phyloP scores from a whole-genome alignment of 805 yeast genomes.

The Nakazawaea ambrosiae region DNA sequence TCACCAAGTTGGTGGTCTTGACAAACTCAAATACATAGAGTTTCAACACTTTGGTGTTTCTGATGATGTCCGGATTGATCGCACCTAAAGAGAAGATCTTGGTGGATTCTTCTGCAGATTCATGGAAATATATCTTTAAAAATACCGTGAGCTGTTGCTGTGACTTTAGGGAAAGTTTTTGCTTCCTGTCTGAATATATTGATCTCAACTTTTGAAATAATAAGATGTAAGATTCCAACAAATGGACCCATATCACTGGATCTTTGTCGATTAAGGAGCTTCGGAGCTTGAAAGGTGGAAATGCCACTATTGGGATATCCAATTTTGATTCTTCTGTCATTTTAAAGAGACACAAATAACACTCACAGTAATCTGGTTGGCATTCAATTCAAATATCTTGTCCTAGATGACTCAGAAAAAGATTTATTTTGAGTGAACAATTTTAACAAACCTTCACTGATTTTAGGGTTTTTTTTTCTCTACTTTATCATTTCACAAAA shows the following conservation, averaged over 20 bases:
- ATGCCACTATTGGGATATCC: slow-evolving; percentile 55
- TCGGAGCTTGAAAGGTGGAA: slow-evolving; percentile 68
- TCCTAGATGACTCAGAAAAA: too few relatives aligned
- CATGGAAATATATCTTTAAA: slow-evolving; percentile 49
- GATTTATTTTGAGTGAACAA: too few relatives aligned
- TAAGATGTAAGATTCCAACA: slow-evolving; percentile 55
- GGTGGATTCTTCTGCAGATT: slow-evolving; percentile 53
- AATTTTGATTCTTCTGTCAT: slow-evolving; percentile 12
- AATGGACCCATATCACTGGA: slow-evolving; percentile 78
- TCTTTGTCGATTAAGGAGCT: slow-evolving; percentile 77
- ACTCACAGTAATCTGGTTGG: too few relatives aligned
- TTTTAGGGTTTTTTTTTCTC: too few relatives aligned
- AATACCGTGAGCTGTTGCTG: slow-evolving; percentile 53
- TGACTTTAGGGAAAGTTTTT: slow-evolving; percentile 41
- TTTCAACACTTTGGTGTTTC: slow-evolving; percentile 42
- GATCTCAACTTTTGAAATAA: slow-evolving; percentile 40
- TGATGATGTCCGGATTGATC: slow-evolving; percentile 59
- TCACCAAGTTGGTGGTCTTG: slow-evolving; percentile 44
- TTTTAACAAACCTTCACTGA: too few relatives aligned
- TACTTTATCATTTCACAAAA: too few relatives aligned
- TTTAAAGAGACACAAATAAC: too few relatives aligned
- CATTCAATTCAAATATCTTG: too few relatives aligned
- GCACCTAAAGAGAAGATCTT: slow-evolving; percentile 65
- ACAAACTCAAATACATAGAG: slow-evolving; percentile 43
- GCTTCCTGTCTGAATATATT: slow-evolving; percentile 22